A percentile compares a stretch with the other conserved stretches of the same genome.
phyloP scores from a whole-genome alignment of 2,329 filamentous ascomycete genomes.

The Trichoderma koningii region DNA sequence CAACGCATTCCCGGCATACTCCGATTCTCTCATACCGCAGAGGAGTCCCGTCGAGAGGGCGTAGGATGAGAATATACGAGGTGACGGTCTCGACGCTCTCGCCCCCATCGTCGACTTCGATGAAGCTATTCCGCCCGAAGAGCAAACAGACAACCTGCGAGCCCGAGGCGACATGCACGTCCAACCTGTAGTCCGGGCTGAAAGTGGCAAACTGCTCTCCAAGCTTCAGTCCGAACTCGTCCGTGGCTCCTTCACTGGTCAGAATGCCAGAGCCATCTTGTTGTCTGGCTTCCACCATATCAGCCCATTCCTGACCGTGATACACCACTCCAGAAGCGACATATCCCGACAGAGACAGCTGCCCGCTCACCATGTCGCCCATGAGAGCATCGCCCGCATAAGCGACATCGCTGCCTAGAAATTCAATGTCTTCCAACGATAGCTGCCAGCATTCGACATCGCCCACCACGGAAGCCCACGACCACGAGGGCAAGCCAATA shows the following conservation, averaged over 20 bases:
- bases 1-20: background rate
- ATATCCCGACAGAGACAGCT: constrained; percentile 14
- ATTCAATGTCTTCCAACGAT: constrained; percentile 16
- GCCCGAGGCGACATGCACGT: background rate
- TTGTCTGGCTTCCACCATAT: background rate
- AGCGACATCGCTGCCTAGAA: constrained; percentile 4
- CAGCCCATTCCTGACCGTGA: constrained; percentile 9
- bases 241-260: background rate
- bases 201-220: background rate
- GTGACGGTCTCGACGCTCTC: background rate
- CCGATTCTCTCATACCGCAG: constrained; percentile 16
- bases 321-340: constrained; percentile 12
- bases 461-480: constrained; percentile 29
- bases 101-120: background rate
- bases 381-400: constrained; percentile 17
- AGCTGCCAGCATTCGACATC: constrained; percentile 6
- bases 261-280: background rate
- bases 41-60: background rate
- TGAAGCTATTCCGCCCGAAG: background rate
- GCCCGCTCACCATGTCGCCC: constrained; percentile 20
- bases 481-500: constrained; percentile 24
- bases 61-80: constrained; percentile 6
- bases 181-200: constrained; percentile 17
- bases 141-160: constrained; percentile 17
- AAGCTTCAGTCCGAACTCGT: background rate